A percentile compares a stretch with the other conserved stretches of the same genome.
These are phyloP conservation scores for Ophiosphaerella narmari DNA, from an alignment of 2,329 filamentous ascomycete species.

Conservation along the genomic window DNA sequence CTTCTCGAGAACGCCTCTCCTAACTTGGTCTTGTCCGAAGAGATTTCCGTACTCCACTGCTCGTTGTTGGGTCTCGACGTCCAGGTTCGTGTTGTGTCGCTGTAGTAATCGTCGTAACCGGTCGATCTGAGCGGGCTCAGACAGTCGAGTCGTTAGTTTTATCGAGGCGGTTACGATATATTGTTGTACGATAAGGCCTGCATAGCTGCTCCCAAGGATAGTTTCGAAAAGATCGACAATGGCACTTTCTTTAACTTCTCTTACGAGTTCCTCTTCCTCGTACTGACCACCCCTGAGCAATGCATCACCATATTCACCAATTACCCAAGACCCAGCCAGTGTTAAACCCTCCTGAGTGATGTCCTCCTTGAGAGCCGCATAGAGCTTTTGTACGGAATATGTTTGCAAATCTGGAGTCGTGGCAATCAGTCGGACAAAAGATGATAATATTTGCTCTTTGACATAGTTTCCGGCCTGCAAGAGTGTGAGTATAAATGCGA, in stretches of 20 bases:
- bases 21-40: conserved; percentile 87
- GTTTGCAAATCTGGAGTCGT: conserved; percentile 94
- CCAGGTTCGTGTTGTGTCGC: conserved; percentile 80
- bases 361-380: conserved; percentile 87
- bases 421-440: conserved; percentile 92
- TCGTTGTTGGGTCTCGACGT: conserved; percentile 94
- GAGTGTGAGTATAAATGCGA: conserved; percentile 10
- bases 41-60: conserved; percentile 94
- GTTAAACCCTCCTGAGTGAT: conserved; percentile 97
- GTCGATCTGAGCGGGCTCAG: conserved; percentile 83
- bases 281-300: conserved; percentile 88
- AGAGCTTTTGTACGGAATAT: conserved; percentile 95
- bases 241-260: conserved; percentile 82
- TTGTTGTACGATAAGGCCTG: conserved; percentile 86
- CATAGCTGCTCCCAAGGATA: conserved; percentile 93
- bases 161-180: conserved; percentile 95
- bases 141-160: conserved; percentile 89
- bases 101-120: conserved; percentile 79
- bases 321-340: conserved; percentile 92
- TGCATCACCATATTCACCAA: conserved; percentile 93
- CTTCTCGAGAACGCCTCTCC: conserved; percentile 88
- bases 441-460: conserved; percentile 96
- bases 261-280: conserved; percentile 89
- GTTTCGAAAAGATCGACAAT: conserved; percentile 90
- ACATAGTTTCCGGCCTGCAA: conserved; percentile 84